Evolutionary conservation across 495 filamentous ascomycete species (phyloP), one percentile per base, ranked within the genome.

Genomic region (Aspergillus conjunctus): DNA sequence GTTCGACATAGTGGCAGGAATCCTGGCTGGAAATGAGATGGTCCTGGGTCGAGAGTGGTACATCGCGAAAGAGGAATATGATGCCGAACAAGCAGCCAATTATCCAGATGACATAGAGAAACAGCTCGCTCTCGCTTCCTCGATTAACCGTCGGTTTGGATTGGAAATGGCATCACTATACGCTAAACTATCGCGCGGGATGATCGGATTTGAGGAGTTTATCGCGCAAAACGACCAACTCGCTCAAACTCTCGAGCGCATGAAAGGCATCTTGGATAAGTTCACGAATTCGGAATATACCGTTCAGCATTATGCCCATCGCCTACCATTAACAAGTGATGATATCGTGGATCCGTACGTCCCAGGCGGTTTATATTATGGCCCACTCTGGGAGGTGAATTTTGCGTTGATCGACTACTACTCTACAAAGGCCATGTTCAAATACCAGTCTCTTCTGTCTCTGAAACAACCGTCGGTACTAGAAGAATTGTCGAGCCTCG

Each of bases 11-110:
- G 88, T 92, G 51, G 88, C 87, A 7, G 87, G 90, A 15, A 83
- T 97, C 58, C 83, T 97, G 79, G 88, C 91, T 37, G 90, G 90
- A 11, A 88, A 87, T 61, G 85, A 88, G 64, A 85, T 90, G 0
- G 82, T 88, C 14, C 78, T 97, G 12, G 79, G 85, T 22, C 85
- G 87, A 48, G 89, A 92, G 55, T 98, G 93, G 93, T 93, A 92
- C 65, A 79, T 84, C 4, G 74, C 80, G 10, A 80, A 81, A 56
- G 80, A 88, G 52, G 78, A 87, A 15, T 87, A 83, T 63, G 91
- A 88, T 68, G 70, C 74, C 11, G 73, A 81, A 14, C 83, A 87
- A 67, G 79, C 81, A 3, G 77, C 77, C 15, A 72, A 76, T 11
- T 77, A 89, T 55, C 92, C 92, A 0, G 71, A 80, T 37, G 82